Base-by-base conservation (phyloP, 164 flowering plant genomes). In the Cinnamomum chago region DNA sequence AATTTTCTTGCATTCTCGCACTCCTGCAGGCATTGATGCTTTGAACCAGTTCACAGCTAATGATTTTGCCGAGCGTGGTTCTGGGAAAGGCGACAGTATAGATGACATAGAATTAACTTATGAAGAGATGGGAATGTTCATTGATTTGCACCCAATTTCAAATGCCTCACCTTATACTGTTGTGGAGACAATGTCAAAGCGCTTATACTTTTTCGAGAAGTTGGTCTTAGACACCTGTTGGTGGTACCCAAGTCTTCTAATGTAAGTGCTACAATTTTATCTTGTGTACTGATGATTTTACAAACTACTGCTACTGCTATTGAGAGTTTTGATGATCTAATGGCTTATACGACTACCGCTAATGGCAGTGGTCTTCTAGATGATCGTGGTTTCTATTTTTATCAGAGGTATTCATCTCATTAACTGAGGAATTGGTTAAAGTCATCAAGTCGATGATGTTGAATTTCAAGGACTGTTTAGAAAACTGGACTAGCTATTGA, bases 161-260 rank as follows among this genome's bases (percentile, higher is more conserved):
- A 95, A 95, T 75, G 76, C 92, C 60, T 92, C 99, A 2, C 99
- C 99, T 20, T 92, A 88, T 77, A 90, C 97, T 17, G 99, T 92
- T 35, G 90, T 92, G 70, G 99, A 93, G 82, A 85, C 96, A 23
- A 93, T 92, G 97, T 95, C 99, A 95, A 95, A 86, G 97, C 95
- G 25, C 87, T 88, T 62, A 72, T 79, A 60, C 90, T 95, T 74
- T 95, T 95, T 81, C 85, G 99, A 50, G 86, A 93, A 83, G 89
- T 88, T 74, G 99, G 96, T 52, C 76, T 95, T 72, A 85, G 99
- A 82, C 99, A 95, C 79, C 75, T 95, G 74, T 77, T 92, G 76
- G 94, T 95, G 72, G 80, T 93, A 60, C 97, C 98, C 22, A 95
- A 90, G 87, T 68, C 81, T 65, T 73, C 93, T 13, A 64, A 75